Conservation (phyloP, 352 stramenopile species). For the Globisporangium cederbergense region DNA sequence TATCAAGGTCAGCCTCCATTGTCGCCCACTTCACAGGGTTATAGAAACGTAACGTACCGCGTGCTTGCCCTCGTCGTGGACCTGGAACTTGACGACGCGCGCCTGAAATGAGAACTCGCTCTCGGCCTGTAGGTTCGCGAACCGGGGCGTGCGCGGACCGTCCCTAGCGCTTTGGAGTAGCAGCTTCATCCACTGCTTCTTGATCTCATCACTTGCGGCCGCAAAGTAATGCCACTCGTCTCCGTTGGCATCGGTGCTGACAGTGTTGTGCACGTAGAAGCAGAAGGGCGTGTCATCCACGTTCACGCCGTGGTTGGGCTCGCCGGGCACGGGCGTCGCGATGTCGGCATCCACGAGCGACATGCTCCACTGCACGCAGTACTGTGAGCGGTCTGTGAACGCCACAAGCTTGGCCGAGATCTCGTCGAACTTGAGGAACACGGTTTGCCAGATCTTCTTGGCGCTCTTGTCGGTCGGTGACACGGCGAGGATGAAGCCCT, state of each 20-base stretch:
- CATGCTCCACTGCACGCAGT: conserved; percentile 47
- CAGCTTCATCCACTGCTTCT: conserved; percentile 54
- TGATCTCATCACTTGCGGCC: conserved; percentile 31
- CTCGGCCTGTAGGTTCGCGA: conserved; percentile 25
- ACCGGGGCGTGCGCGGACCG: conserved; percentile 39
- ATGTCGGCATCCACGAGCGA: conserved; percentile 48
- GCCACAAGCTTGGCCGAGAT: conserved; percentile 59
- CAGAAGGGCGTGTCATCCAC: conserved; percentile 51
- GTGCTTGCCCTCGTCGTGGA: conserved; percentile 41
- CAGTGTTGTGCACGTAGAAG: conserved; percentile 51
- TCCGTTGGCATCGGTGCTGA: conserved; percentile 13
- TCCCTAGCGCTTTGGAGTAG: conserved; percentile 42
- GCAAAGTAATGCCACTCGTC: conserved; percentile 43
- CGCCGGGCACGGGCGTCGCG: conserved; percentile 47
- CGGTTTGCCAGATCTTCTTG: conserved; percentile 46
- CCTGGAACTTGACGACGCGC: conserved; percentile 37
- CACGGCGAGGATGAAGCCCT: conserved; percentile 43
- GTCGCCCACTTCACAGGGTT: too few relatives aligned
- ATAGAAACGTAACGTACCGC: conserved; percentile 27
- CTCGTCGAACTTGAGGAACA: conserved; percentile 62
- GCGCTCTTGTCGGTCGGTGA: conserved; percentile 23
- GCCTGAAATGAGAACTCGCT: conserved; percentile 43
- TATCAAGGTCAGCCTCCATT: background rate
- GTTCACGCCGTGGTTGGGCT: conserved; percentile 43
- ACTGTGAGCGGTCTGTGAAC: conserved; percentile 48